Percentiles rank a stretch among this genome's conserved stretches.
phyloP scores from a whole-genome alignment of 1,284 basidiomycete species.

The Vanrija sp. region DNA sequence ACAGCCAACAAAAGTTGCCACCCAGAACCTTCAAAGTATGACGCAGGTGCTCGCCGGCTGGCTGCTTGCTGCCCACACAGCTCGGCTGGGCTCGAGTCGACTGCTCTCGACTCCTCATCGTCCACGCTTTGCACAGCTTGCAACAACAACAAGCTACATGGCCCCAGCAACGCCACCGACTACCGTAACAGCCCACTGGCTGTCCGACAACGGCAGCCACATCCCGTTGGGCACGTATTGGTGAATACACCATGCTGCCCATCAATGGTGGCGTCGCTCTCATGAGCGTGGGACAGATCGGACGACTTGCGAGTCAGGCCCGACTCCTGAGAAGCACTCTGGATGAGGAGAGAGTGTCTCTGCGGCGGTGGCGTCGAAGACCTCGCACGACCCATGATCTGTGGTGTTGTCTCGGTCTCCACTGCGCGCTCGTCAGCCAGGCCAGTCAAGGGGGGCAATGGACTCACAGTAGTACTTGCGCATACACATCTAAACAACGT shows the following conservation, averaged over 20 bases:
- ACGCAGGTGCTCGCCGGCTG: too few relatives aligned
- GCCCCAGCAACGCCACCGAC: neutral
- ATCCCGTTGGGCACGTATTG: conserved; percentile 36
- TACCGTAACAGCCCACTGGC: neutral
- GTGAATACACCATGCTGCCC: neutral
- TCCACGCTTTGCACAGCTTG: too few relatives aligned
- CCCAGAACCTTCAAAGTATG: neutral
- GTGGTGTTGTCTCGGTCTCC: conserved; percentile 2
- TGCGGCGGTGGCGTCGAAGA: too few relatives aligned
- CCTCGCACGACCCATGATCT: neutral
- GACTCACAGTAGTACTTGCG: conserved; percentile 35
- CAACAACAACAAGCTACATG: neutral
- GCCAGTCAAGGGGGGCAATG: neutral
- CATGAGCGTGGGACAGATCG: neutral
- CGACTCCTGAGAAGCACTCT: neutral
- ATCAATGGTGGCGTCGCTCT: too few relatives aligned
- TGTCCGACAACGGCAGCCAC: conserved; percentile 38
- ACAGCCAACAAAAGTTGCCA: neutral
- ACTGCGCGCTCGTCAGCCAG: conserved; percentile 1
- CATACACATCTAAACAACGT: conserved; percentile 28
- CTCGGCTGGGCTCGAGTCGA: too few relatives aligned
- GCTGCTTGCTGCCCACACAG: too few relatives aligned
- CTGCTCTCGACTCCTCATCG: too few relatives aligned
- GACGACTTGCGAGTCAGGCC: neutral
- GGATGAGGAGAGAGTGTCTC: too few relatives aligned